These are phyloP conservation scores for Rhododendron vialii DNA, from an alignment of 148 eudicot species.

Conservation along the genomic window DNA sequence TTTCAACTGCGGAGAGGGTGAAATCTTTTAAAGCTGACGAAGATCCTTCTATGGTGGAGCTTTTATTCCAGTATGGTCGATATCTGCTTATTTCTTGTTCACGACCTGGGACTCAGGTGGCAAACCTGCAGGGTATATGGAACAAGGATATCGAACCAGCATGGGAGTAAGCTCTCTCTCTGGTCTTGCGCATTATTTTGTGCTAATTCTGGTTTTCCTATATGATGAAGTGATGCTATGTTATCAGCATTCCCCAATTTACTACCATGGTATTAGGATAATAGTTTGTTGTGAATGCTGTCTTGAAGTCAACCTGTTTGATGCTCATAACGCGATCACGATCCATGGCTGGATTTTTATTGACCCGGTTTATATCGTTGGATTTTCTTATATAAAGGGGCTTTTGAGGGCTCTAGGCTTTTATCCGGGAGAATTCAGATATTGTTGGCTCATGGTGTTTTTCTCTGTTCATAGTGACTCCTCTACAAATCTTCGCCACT, in stretches of 20 bases:
- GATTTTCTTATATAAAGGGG: neutral
- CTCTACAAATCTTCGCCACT: neutral
- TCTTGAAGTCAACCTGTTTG: neutral
- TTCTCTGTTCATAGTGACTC: neutral
- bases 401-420: neutral
- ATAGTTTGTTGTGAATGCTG: neutral
- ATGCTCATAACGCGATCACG: neutral
- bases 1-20: constrained; percentile 66
- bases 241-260: neutral
- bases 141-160: constrained; percentile 59
- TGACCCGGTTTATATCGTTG: neutral
- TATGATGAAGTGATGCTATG: neutral
- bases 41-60: constrained; percentile 84
- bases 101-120: constrained; percentile 71
- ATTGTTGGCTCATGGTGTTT: neutral
- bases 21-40: constrained; percentile 63
- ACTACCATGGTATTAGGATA: neutral
- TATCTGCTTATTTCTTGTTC: constrained; percentile 80
- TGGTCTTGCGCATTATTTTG: neutral
- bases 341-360: neutral
- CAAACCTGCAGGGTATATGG: constrained; percentile 94
- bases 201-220: neutral
- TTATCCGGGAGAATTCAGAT: neutral
- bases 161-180: constrained; percentile 49
- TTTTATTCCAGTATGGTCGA: constrained; percentile 83